Conservation (phyloP, 2,329 filamentous ascomycete genomes). For the Trichoderma gracile region DNA sequence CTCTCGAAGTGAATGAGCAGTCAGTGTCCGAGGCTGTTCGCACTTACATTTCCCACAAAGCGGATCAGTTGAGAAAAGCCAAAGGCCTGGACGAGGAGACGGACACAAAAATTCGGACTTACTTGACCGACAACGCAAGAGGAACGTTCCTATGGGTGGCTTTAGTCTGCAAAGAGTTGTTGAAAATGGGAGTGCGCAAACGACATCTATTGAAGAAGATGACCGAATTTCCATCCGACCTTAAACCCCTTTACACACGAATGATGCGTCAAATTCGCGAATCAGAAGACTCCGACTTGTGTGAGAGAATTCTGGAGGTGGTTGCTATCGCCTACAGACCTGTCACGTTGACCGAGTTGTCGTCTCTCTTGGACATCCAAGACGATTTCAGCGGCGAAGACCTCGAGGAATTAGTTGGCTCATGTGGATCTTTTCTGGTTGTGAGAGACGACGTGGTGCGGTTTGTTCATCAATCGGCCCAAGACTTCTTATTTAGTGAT, state of each 20-base stretch:
- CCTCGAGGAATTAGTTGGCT: neutral
- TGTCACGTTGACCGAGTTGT: conserved; percentile 37
- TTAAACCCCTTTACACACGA: conserved; percentile 40
- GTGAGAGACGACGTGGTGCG: conserved; percentile 37
- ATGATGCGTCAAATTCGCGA: conserved; percentile 41
- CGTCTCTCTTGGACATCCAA: neutral
- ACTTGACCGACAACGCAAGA: conserved; percentile 37
- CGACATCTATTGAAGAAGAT: conserved; percentile 30
- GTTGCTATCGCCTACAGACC: conserved; percentile 39
- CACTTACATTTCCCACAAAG: conserved; percentile 41
- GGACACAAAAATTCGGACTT: conserved; percentile 1
- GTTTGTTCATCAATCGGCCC: conserved; percentile 47
- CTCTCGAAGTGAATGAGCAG: conserved; percentile 41
- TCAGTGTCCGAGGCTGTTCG: conserved; percentile 41
- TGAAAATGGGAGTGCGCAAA: conserved; percentile 8
- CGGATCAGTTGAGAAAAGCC: conserved; percentile 32
- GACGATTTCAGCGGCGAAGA: conserved; percentile 18
- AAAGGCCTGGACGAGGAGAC: conserved; percentile 25
- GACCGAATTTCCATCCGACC: conserved; percentile 37
- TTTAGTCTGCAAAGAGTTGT: conserved; percentile 29
- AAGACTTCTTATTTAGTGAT: conserved; percentile 42
- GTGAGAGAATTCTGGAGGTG: conserved; percentile 39
- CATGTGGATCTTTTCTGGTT: conserved; percentile 45
- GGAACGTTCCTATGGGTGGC: conserved; percentile 38
- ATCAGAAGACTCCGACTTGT: conserved; percentile 36